Percentiles rank a stretch among this genome's conserved stretches.
Evolutionary conservation across 306 rosid genomes (phyloP).

Genomic region (Argentina anserina): DNA sequence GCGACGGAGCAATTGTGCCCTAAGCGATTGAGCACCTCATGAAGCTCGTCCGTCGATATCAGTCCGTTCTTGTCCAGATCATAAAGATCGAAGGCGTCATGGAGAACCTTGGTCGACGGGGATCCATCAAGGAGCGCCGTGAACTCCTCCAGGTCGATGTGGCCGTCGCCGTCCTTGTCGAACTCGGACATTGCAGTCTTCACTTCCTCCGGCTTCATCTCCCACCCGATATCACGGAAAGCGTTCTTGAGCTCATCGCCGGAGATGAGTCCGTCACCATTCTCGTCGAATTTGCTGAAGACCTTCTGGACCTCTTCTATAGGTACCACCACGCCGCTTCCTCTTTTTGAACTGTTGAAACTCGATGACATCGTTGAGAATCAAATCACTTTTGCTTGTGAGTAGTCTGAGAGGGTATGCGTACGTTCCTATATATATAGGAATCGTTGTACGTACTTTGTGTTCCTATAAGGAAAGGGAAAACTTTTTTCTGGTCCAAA

Average conservation of each 20-base stretch:
- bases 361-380: not conserved
- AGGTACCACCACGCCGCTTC: constrained; percentile 7
- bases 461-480: not conserved
- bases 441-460: too few relatives aligned
- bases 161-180: constrained; percentile 80
- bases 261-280: constrained; percentile 85
- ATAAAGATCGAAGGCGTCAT: constrained; percentile 81
- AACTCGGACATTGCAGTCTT: constrained; percentile 58
- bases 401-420: not conserved
- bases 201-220: constrained; percentile 50
- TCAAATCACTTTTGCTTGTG: not conserved
- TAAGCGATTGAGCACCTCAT: constrained; percentile 52
- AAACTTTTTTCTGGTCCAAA: too few relatives aligned
- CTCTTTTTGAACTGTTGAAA: not conserved
- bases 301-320: constrained; percentile 58
- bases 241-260: constrained; percentile 50
- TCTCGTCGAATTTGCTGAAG: constrained; percentile 80
- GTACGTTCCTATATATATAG: too few relatives aligned
- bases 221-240: constrained; percentile 51
- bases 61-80: constrained; percentile 80
- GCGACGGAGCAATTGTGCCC: constrained; percentile 69
- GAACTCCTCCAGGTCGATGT: constrained; percentile 71
- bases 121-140: constrained; percentile 41
- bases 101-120: constrained; percentile 44
- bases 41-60: constrained; percentile 63